Evolutionary conservation across 768 basidiomycete species (phyloP).

Genomic region (Cantharellus anzutake): DNA sequence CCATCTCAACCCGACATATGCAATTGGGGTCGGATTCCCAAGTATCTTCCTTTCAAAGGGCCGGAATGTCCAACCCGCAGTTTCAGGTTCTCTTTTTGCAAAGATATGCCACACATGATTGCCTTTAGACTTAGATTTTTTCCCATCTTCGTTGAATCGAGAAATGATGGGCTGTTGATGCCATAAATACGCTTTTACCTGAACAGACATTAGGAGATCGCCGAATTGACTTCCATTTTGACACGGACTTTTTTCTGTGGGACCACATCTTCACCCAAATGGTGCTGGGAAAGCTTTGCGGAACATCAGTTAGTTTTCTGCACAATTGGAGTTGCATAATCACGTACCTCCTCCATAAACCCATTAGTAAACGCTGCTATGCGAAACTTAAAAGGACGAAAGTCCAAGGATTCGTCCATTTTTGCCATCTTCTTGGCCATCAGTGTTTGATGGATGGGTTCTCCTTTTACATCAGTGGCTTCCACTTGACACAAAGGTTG

Average conservation of each 20-base stretch:
- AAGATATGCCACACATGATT: slow-evolving; percentile 99
- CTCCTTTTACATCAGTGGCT: slow-evolving; percentile 83
- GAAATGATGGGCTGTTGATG: slow-evolving; percentile 73
- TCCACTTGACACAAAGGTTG: slow-evolving; percentile 43
- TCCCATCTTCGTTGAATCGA: slow-evolving; percentile 96
- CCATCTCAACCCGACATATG: slow-evolving; percentile 43
- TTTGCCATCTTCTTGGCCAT: slow-evolving; percentile 90
- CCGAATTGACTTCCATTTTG: slow-evolving; percentile 2
- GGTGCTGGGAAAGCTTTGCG: slow-evolving; percentile 54
- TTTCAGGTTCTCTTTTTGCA: slow-evolving; percentile 45
- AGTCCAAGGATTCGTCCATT: slow-evolving; percentile 88
- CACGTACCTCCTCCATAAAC: slow-evolving; percentile 71
- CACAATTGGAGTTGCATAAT: background rate
- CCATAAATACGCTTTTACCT: slow-evolving; percentile 95
- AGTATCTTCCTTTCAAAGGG: slow-evolving; percentile 79
- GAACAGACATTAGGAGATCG: background rate
- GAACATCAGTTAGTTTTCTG: background rate
- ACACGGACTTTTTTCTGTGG: slow-evolving; percentile 78
- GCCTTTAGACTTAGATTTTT: slow-evolving; percentile 97
- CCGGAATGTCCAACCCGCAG: slow-evolving; percentile 53
- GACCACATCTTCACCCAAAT: slow-evolving; percentile 85
- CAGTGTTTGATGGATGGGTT: slow-evolving; percentile 90
- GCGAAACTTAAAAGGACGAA: slow-evolving; percentile 96
- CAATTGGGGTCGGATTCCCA: slow-evolving; percentile 61
- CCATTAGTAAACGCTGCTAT: slow-evolving; percentile 96